Evolutionary conservation across 2,329 filamentous ascomycete species (phyloP), one percentile per base, ranked within the genome.

Genomic region (Hymenoscyphus albidus): DNA sequence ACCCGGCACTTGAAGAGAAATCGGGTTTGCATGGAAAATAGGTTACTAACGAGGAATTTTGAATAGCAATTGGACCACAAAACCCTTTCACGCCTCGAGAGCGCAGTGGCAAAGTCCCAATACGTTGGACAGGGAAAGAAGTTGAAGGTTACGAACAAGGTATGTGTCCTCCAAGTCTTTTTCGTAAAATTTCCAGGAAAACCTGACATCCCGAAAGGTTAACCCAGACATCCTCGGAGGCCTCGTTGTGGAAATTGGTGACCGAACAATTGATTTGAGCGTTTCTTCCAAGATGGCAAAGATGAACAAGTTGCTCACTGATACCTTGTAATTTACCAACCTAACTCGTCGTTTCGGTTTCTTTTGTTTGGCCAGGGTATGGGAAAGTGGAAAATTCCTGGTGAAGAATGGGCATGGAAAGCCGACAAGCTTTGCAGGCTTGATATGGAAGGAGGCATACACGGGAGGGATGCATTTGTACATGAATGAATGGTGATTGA

Each of bases 301-400:
- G 88, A 92, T 99, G 87, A 99, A 99, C 92, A 99, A 98, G 90
- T 89, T 97, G 79, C 90, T 99, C 78, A 93, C 86, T 74, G 95
- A 99, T 82, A 86, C 90, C 80, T 85, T 99, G 91, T 99, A 97
- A 91, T 93, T 80, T 64, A 68, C 57, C 60, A 55, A 35, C 42
- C 16, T 38, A 32, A 13, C 58, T 42, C 57, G 38, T 42, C 5
- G 31, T 44, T 40, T 44, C 55, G 44, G 58, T 67, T 69, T 64
- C 74, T 75, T 72, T 72, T 70, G 65, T 66, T 69, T 58, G 32
- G 79, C 77, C 55, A 56, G 44, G 56, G 51, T 79, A 77, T 51
- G 59, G 22, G 22, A n/a, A 51, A 10, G 44, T 9, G 12, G 18
- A 27, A 51, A 62, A 67, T 64, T 61, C 35, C 18, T 18, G 32